A percentile compares a stretch with the other conserved stretches of the same genome.
phyloP scores from a whole-genome alignment of 2,329 filamentous ascomycete species.

The Colletotrichum sp. region DNA sequence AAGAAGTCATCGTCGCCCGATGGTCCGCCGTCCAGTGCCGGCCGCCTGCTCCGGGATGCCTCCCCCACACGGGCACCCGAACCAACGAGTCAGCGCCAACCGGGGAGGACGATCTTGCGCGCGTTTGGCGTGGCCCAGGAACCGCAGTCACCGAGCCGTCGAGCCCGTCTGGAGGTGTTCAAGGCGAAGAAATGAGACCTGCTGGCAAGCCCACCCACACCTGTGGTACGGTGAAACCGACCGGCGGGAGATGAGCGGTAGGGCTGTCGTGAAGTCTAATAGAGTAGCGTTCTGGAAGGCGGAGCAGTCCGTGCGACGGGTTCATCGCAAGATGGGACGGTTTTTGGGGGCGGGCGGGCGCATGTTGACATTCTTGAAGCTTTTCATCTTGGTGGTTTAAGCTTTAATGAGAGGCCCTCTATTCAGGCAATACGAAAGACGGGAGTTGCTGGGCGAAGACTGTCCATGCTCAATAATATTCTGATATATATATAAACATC shows the following conservation, averaged over 20 bases:
- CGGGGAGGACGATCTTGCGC: background rate
- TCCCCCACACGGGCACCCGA: background rate
- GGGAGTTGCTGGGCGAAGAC: background rate
- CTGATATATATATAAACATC: background rate
- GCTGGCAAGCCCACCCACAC: background rate
- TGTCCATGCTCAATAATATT: background rate
- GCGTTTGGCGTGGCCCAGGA: background rate
- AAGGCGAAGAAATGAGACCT: background rate
- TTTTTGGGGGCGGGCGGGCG: background rate
- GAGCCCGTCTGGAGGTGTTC: fast-evolving
- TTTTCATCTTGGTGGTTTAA: background rate
- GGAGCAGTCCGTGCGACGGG: background rate
- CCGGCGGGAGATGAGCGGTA: background rate
- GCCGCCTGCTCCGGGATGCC: background rate
- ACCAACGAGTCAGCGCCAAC: background rate
- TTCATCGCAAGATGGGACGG: background rate
- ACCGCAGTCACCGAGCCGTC: background rate
- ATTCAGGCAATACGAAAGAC: background rate
- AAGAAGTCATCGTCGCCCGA: background rate
- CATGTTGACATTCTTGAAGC: background rate
- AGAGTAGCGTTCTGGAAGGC: background rate
- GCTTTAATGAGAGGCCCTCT: background rate
- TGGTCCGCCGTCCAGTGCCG: background rate
- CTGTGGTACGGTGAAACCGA: background rate
- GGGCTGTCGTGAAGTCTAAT: background rate